Conservation (phyloP, 2,329 filamentous ascomycete genomes). For the Fusarium tuaranense region DNA sequence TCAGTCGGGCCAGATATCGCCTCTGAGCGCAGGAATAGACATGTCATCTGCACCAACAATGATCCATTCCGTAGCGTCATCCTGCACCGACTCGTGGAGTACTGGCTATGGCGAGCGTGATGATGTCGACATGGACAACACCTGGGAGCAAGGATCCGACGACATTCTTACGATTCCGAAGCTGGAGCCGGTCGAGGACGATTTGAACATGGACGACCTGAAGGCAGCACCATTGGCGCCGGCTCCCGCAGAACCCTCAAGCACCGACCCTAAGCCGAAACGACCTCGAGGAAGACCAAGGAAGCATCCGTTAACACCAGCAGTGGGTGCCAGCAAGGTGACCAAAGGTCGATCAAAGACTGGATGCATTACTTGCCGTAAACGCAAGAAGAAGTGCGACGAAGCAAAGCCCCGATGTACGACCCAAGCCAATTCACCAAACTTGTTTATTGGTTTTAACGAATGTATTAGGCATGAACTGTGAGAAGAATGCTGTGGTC, state of each 20-base stretch:
- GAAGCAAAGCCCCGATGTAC: conserved; percentile 67
- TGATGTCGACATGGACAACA: conserved; percentile 54
- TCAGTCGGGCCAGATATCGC: conserved; percentile 63
- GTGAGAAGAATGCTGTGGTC: conserved; percentile 91
- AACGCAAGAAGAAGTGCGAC: conserved; percentile 79
- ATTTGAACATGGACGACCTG: conserved; percentile 65
- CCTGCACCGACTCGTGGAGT: conserved; percentile 59
- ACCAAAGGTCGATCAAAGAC: conserved; percentile 82
- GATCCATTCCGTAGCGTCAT: conserved; percentile 60
- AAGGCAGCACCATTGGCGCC: conserved; percentile 54
- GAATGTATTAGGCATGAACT: conserved; percentile 76
- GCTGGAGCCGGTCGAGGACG: conserved; percentile 68
- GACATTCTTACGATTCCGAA: conserved; percentile 64
- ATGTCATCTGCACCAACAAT: conserved; percentile 56
- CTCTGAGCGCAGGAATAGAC: conserved; percentile 64
- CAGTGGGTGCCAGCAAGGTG: conserved; percentile 71
- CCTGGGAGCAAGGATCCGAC: conserved; percentile 61
- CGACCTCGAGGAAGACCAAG: conserved; percentile 83
- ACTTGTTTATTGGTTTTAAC: conserved; percentile 19
- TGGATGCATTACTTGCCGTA: conserved; percentile 75
- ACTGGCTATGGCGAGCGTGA: conserved; percentile 54
- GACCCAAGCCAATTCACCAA: conserved; percentile 3
- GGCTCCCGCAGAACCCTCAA: conserved; percentile 33
- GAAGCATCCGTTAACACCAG: conserved; percentile 78
- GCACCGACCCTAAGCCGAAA: conserved; percentile 60